Conservation (phyloP, 2,329 filamentous ascomycete species). For the Cladorrhinum sp. region DNA sequence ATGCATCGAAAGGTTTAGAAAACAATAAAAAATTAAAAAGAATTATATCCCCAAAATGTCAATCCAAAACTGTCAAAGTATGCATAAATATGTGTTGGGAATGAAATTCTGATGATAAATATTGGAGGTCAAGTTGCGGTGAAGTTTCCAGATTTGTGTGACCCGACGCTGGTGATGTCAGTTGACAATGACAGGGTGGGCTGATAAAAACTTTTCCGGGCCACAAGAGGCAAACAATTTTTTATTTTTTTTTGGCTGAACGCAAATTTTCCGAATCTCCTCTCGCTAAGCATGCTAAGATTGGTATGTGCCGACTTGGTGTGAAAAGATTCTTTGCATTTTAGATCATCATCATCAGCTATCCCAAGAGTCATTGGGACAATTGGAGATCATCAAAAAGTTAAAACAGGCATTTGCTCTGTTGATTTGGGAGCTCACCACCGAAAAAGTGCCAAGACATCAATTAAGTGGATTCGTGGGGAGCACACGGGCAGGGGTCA, state of each 20-base stretch:
- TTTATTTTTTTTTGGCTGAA: too few relatives aligned
- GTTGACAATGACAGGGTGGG: neutral
- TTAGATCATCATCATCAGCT: neutral
- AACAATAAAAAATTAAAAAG: neutral
- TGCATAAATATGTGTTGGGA: too few relatives aligned
- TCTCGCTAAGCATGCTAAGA: too few relatives aligned
- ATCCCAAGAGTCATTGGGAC: neutral
- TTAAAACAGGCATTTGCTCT: neutral
- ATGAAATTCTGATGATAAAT: neutral
- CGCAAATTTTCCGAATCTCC: too few relatives aligned
- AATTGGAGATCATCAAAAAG: neutral
- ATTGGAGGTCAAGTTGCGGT: neutral
- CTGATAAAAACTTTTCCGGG: neutral
- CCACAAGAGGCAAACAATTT: neutral
- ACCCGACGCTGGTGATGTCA: neutral
- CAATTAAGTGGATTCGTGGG: neutral
- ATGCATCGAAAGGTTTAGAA: neutral
- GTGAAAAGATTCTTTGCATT: neutral
- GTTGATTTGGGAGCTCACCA: neutral
- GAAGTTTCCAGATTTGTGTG: neutral
- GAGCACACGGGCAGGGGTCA: neutral
- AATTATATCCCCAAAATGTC: neutral
- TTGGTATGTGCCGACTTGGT: too few relatives aligned
- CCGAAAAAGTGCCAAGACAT: neutral
- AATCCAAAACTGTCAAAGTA: too few relatives aligned